Conservation (phyloP, 345 rosid species). For the Lumnitzera racemosa region DNA sequence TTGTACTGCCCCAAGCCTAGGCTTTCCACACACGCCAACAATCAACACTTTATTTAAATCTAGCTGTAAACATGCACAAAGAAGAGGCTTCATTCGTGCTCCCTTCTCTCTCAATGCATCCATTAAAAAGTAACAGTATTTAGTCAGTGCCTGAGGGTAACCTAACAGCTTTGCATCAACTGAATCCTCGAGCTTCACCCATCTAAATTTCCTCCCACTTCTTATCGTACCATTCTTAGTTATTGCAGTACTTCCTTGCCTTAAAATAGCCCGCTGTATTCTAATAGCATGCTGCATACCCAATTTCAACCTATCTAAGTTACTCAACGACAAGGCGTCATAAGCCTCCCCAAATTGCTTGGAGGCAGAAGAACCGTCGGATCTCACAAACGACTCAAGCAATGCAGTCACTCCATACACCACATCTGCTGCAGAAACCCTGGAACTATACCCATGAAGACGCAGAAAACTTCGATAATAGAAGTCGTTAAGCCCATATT, state of each 20-base stretch:
- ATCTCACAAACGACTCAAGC: slow-evolving; percentile 80
- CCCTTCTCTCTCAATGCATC: slow-evolving; percentile 97
- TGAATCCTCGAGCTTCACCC: slow-evolving; percentile 90
- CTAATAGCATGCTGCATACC: slow-evolving; percentile 98
- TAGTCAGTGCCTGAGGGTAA: slow-evolving; percentile 89
- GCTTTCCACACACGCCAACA: slow-evolving; percentile 91
- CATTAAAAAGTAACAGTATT: slow-evolving; percentile 92
- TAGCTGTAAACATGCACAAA: slow-evolving; percentile 74
- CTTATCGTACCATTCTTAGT: slow-evolving; percentile 72
- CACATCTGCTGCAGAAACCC: slow-evolving; percentile 94
- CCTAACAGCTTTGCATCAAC: slow-evolving; percentile 69
- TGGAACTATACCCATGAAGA: slow-evolving; percentile 88
- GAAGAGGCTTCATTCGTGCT: slow-evolving; percentile 82
- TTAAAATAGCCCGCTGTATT: slow-evolving; percentile 78
- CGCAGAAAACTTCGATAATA: slow-evolving; percentile 79
- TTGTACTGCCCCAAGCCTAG: slow-evolving; percentile 81
- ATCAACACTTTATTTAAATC: slow-evolving; percentile 68
- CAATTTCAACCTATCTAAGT: slow-evolving; percentile 56
- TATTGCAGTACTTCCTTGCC: slow-evolving; percentile 93
- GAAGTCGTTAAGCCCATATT: slow-evolving; percentile 80
- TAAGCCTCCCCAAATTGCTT: slow-evolving; percentile 89
- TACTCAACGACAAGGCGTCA: slow-evolving; percentile 80
- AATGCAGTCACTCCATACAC: slow-evolving; percentile 92
- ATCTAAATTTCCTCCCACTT: slow-evolving; percentile 91
- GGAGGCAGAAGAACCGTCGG: slow-evolving; percentile 76